Evolutionary conservation across 2,329 filamentous ascomycete genomes (phyloP).

Genomic region (Arthroderma sp.): DNA sequence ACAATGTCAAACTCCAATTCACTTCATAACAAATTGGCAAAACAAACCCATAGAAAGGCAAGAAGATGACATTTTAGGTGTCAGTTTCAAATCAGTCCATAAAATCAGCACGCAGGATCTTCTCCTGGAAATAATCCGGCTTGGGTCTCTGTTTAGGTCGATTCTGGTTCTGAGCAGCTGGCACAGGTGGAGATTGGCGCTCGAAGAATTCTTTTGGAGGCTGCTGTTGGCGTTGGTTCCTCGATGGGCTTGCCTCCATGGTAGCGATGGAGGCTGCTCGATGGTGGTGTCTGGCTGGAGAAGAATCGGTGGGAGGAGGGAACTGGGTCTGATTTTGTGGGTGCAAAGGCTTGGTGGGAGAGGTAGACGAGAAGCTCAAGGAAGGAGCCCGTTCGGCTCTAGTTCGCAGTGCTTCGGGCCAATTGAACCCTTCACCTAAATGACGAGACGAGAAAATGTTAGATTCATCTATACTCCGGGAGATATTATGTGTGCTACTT

Average conservation of each 20-base stretch:
- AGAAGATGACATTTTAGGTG: slow-evolving; percentile 13
- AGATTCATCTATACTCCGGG: slow-evolving; percentile 22
- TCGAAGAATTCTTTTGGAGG: slow-evolving; percentile 17
- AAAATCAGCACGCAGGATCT: slow-evolving; percentile 94
- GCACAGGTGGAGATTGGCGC: slow-evolving; percentile 1
- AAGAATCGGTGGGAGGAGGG: background rate
- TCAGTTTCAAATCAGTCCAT: slow-evolving; percentile 54
- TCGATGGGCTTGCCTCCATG: slow-evolving; percentile 35
- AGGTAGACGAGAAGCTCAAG: slow-evolving; percentile 13
- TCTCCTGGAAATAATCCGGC: slow-evolving; percentile 90
- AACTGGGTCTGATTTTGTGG: background rate
- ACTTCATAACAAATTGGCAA: slow-evolving; percentile 1
- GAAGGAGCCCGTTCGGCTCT: slow-evolving; percentile 67
- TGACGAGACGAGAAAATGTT: slow-evolving; percentile 31
- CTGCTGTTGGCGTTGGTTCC: slow-evolving; percentile 16
- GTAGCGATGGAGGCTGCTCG: slow-evolving; percentile 34
- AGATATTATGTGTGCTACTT: slow-evolving; percentile 24
- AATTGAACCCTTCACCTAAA: slow-evolving; percentile 88
- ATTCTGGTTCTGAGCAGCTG: slow-evolving; percentile 12
- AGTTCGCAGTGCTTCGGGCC: slow-evolving; percentile 87
- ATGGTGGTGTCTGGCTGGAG: slow-evolving; percentile 21
- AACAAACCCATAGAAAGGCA: background rate
- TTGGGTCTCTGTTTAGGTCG: slow-evolving; percentile 46
- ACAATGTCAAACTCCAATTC: too few species aligned
- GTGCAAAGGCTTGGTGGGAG: background rate